Evolutionary conservation across 106 monocot genomes (phyloP).

Genomic region (Dendrobium huoshanense): DNA sequence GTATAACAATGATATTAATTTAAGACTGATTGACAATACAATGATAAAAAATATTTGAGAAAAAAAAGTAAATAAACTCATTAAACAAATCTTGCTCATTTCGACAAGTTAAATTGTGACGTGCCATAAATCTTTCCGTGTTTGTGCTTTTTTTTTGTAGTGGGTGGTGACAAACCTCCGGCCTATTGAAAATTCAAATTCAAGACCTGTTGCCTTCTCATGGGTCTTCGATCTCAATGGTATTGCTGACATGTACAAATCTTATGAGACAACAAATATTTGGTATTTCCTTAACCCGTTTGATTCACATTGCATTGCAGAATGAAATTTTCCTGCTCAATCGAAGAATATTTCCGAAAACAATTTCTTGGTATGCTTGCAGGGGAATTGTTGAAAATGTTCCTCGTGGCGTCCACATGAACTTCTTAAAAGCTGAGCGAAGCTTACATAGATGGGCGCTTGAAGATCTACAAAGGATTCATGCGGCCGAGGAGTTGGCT

Average conservation of each 20-base stretch:
- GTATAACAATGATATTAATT: no score
- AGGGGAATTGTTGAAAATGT: conserved; percentile 95
- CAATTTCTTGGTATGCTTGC: neutral
- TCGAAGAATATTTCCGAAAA: neutral
- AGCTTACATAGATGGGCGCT: conserved; percentile 98
- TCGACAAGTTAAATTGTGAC: no score
- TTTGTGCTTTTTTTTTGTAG: conserved; percentile 16
- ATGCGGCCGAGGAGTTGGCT: conserved; percentile 89
- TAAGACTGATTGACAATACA: no score
- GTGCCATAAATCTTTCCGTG: no score
- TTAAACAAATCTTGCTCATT: no score
- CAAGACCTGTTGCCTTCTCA: conserved; percentile 37
- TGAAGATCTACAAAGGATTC: conserved; percentile 92
- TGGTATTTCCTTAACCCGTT: conserved; percentile 39
- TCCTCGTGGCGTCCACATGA: conserved; percentile 86
- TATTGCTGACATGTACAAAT: conserved; percentile 85
- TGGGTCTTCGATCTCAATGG: conserved; percentile 90
- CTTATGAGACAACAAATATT: conserved; percentile 86
- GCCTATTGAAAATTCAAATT: conserved; percentile 14
- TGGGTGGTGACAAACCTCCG: conserved; percentile 93
- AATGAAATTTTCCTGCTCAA: neutral
- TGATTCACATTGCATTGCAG: neutral
- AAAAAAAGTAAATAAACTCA: no score
- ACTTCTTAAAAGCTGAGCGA: conserved; percentile 96
- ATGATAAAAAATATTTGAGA: no score